phyloP scores from a whole-genome alignment of 2,329 filamentous ascomycete species.

The Leptodontidium sp. region DNA sequence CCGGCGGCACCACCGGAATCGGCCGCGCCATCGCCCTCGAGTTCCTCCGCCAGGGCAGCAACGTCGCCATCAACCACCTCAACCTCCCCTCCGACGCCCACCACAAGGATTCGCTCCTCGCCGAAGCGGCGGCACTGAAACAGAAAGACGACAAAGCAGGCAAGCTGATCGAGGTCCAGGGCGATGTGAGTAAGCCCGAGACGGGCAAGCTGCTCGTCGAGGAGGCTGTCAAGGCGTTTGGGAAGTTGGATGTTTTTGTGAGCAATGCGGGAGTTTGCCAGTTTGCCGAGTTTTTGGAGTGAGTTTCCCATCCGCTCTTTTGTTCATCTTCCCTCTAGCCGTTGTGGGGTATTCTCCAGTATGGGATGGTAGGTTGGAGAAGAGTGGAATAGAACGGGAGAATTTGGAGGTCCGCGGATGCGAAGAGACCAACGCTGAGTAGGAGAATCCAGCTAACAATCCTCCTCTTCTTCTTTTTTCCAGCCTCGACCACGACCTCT shows the following conservation, averaged over 20 bases:
- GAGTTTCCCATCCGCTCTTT: conserved; percentile 40
- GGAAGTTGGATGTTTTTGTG: conserved; percentile 78
- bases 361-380: neutral
- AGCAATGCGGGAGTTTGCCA: conserved; percentile 89
- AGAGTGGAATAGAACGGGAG: neutral
- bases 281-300: conserved; percentile 86
- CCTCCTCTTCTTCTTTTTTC: neutral
- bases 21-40: conserved; percentile 84
- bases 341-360: neutral
- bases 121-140: conserved; percentile 59
- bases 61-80: conserved; percentile 83
- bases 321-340: neutral
- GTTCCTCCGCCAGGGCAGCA: conserved; percentile 79
- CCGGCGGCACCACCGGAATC: conserved; percentile 86
- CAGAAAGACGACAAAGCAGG: conserved; percentile 52
- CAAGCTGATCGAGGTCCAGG: conserved; percentile 71
- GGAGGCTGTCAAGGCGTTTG: conserved; percentile 68
- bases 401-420: neutral
- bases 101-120: conserved; percentile 62
- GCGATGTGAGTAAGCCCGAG: conserved; percentile 79
- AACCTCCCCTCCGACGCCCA: conserved; percentile 60
- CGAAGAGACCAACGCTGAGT: neutral
- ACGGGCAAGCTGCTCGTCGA: conserved; percentile 75
- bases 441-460: conserved; percentile 7
- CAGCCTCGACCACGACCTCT: conserved; percentile 73